Percentiles rank a stretch among this genome's conserved stretches.
phyloP scores from a whole-genome alignment of 306 rosid genomes.

The Vigna mungo region DNA sequence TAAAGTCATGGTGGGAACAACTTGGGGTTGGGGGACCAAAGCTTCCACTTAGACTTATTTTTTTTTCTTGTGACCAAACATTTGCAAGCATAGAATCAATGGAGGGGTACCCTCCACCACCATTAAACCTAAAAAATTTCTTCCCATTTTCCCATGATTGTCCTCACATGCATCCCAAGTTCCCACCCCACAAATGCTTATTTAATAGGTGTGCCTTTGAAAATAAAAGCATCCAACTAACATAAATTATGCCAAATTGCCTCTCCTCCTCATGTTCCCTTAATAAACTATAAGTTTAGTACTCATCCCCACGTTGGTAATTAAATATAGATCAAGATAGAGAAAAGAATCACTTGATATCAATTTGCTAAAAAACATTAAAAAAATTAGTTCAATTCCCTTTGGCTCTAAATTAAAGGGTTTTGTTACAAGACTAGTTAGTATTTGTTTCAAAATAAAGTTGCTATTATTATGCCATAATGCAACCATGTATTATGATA shows the following conservation, averaged over 20 bases:
- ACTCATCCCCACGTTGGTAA: constrained; percentile 30
- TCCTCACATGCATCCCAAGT: constrained; percentile 64
- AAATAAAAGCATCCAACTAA: constrained; percentile 33
- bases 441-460: too few relatives aligned
- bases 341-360: constrained; percentile 18
- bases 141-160: constrained; percentile 63
- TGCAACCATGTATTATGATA: not conserved
- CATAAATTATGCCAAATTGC: constrained; percentile 40
- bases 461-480: not conserved
- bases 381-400: not conserved
- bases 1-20: constrained; percentile 40
- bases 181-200: constrained; percentile 36
- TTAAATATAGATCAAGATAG: constrained; percentile 28
- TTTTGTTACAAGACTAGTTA: not conserved
- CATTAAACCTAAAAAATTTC: constrained; percentile 42
- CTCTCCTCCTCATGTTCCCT: constrained; percentile 30
- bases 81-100: constrained; percentile 39
- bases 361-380: not conserved
- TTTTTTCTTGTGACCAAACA: constrained; percentile 40
- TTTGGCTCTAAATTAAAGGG: not conserved
- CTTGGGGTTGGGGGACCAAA: constrained; percentile 50
- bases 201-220: constrained; percentile 36
- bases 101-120: constrained; percentile 47
- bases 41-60: constrained; percentile 40
- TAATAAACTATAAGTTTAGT: not conserved